phyloP scores from a whole-genome alignment of 805 yeast species.

The Candida adriatica region DNA sequence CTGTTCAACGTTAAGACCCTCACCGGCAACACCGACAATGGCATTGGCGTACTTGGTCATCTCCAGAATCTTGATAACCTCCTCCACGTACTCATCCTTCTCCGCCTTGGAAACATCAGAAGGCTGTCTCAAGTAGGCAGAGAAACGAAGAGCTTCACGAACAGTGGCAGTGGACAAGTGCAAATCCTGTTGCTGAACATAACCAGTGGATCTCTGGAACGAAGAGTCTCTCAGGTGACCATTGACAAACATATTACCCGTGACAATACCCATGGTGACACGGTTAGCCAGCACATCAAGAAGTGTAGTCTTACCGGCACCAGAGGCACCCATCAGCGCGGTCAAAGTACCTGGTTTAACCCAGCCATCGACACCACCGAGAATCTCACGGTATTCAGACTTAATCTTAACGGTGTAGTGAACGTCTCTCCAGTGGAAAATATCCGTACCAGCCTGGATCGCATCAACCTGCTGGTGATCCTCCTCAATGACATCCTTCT shows the following conservation, averaged over 20 bases:
- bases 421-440: constrained; percentile 74
- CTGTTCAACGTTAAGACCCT: constrained; percentile 59
- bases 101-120: constrained; percentile 41
- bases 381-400: constrained; percentile 50
- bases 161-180: constrained; percentile 62
- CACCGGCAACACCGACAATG: constrained; percentile 68
- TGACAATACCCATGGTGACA: constrained; percentile 62
- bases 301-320: constrained; percentile 77
- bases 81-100: constrained; percentile 60
- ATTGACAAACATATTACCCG: constrained; percentile 62
- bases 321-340: constrained; percentile 72
- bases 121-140: constrained; percentile 67
- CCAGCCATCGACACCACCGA: constrained; percentile 71
- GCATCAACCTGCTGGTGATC: constrained; percentile 21
- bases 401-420: constrained; percentile 64
- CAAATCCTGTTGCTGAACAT: constrained; percentile 73
- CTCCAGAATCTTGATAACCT: constrained; percentile 54
- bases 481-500: constrained; percentile 23
- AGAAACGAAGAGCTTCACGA: constrained; percentile 61
- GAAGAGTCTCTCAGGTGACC: constrained; percentile 54
- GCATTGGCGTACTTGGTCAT: constrained; percentile 65
- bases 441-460: constrained; percentile 34
- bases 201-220: constrained; percentile 49
- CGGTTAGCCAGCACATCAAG: constrained; percentile 67
- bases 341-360: constrained; percentile 79